Conservation (phyloP, 441 rosid genomes). For the Rhodomyrtus psidioides region DNA sequence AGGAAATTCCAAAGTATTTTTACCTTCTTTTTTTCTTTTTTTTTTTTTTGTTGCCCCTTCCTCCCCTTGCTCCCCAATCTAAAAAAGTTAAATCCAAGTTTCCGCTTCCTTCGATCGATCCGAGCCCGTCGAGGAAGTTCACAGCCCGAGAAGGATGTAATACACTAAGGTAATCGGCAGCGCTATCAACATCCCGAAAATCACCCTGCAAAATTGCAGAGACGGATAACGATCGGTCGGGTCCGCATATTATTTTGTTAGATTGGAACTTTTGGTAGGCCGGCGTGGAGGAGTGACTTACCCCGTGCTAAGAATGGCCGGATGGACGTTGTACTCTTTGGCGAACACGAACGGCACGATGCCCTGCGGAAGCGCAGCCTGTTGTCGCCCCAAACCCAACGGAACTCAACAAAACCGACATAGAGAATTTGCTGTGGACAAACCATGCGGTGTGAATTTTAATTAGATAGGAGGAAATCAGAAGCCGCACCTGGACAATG, state of each 20-base stretch:
- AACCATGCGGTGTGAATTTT: not conserved
- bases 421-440: not conserved
- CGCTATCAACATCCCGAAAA: not conserved
- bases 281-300: not conserved
- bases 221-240: not conserved
- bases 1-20: not conserved
- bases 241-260: not conserved
- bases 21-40: too few relatives aligned
- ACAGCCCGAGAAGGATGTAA: not conserved
- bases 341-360: not conserved
- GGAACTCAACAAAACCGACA: not conserved
- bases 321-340: not conserved
- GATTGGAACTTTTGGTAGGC: not conserved
- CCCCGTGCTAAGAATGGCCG: not conserved
- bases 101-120: too few relatives aligned
- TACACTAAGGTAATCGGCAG: not conserved
- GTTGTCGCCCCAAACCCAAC: not conserved
- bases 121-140: not conserved
- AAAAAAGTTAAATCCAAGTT: not conserved
- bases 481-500: constrained; percentile 44
- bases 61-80: not conserved
- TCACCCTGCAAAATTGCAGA: not conserved
- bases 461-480: not conserved
- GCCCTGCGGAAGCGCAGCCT: not conserved
- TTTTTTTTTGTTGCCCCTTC: not conserved